phyloP scores from a whole-genome alignment of 257 asterid species.

The Mentha longifolia region DNA sequence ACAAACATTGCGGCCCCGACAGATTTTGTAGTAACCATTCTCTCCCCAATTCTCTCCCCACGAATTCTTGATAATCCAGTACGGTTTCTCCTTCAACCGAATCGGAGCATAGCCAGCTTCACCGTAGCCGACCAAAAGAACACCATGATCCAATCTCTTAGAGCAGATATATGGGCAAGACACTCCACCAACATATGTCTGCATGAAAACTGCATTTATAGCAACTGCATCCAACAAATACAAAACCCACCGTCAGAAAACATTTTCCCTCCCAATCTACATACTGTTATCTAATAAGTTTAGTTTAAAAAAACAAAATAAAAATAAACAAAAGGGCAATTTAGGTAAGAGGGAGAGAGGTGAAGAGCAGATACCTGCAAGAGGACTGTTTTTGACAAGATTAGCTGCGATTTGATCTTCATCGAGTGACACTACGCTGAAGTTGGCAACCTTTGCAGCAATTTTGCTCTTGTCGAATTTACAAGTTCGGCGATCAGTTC shows the following conservation, averaged over 20 bases:
- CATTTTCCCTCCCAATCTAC: too few relatives aligned
- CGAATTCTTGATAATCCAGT: conserved; percentile 25
- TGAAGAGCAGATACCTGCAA: conserved; percentile 64
- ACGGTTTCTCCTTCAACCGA: conserved; percentile 24
- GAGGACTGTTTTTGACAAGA: conserved; percentile 88
- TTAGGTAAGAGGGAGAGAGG: background rate
- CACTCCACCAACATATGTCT: conserved; percentile 26
- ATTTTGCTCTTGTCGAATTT: conserved; percentile 73
- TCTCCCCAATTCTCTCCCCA: conserved; percentile 28
- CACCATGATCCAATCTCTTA: conserved; percentile 28
- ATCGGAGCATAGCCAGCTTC: conserved; percentile 25
- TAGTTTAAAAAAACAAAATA: background rate
- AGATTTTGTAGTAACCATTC: conserved; percentile 25
- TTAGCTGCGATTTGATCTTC: conserved; percentile 94
- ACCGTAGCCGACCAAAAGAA: conserved; percentile 23
- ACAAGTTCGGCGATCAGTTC: conserved; percentile 73
- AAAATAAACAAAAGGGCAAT: background rate
- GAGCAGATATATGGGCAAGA: conserved; percentile 26
- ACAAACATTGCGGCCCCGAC: conserved; percentile 26
- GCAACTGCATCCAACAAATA: conserved; percentile 16
- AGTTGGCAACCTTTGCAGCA: conserved; percentile 84
- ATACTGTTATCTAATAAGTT: too few relatives aligned
- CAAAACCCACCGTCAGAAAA: background rate
- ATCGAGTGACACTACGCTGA: conserved; percentile 83
- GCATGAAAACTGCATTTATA: conserved; percentile 29